Evolutionary conservation across 495 filamentous ascomycete genomes (phyloP).

Genomic region (Penicillium lividum): DNA sequence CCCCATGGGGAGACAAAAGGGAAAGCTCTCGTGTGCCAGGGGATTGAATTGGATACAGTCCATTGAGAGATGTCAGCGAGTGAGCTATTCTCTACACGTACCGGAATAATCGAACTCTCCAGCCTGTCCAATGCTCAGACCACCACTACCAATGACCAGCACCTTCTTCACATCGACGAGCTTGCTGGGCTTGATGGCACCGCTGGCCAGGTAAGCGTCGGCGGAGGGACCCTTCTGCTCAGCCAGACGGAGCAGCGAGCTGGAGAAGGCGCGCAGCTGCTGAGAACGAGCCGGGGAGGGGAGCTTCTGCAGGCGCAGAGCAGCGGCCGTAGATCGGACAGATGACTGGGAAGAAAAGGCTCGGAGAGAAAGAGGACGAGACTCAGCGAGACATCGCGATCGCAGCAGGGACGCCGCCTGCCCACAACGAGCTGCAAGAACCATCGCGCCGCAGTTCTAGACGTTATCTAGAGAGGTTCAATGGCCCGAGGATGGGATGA

Average conservation of each 20-base stretch:
- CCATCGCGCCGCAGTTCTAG: conserved; percentile 43
- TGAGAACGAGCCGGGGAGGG: conserved; percentile 41
- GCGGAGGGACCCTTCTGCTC: conserved; percentile 75
- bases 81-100: conserved; percentile 31
- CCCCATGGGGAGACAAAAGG: conserved; percentile 1
- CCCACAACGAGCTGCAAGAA: conserved; percentile 53
- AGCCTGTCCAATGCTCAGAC: conserved; percentile 93
- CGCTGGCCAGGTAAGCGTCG: conserved; percentile 85
- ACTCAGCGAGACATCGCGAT: conserved; percentile 46
- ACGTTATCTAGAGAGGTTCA: conserved; percentile 21
- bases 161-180: conserved; percentile 95
- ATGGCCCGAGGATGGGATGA: conserved; percentile 26
- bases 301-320: conserved; percentile 43
- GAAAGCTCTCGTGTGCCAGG: conserved; percentile 13
- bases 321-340: conserved; percentile 36
- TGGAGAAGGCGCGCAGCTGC: conserved; percentile 50
- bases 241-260: conserved; percentile 39
- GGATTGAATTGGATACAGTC: neutral
- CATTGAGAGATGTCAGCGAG: neutral
- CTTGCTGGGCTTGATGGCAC: conserved; percentile 70
- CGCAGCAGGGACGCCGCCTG: conserved; percentile 49
- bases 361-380: conserved; percentile 44
- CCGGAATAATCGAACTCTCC: conserved; percentile 99
- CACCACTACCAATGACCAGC: conserved; percentile 88
- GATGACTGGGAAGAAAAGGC: conserved; percentile 43